Conservation (phyloP, 164 flowering plant species). For the Chimonanthus praecox region DNA sequence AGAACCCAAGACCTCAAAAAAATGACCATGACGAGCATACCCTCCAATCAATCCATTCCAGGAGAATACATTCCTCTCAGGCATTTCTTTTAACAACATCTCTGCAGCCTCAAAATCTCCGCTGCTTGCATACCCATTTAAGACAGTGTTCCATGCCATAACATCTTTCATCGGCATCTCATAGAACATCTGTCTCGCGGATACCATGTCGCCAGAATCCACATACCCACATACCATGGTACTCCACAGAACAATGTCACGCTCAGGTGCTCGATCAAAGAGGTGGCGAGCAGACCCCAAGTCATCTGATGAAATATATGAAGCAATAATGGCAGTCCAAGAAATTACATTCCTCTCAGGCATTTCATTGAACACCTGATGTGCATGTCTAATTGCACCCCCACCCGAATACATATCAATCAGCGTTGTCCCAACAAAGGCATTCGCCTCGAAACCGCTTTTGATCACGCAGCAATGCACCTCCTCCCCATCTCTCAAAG, state of each 20-base stretch:
- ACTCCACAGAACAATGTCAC: constrained; percentile 65
- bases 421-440: constrained; percentile 51
- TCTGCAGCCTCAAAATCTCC: constrained; percentile 36
- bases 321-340: constrained; percentile 61
- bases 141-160: constrained; percentile 59
- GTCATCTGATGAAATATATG: constrained; percentile 33
- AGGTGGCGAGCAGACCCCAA: constrained; percentile 41
- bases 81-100: constrained; percentile 52
- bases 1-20: constrained; percentile 36
- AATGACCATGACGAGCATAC: constrained; percentile 38
- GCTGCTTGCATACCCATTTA: constrained; percentile 46
- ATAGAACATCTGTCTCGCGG: constrained; percentile 45
- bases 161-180: constrained; percentile 45
- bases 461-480: constrained; percentile 47
- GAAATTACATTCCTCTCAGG: constrained; percentile 50
- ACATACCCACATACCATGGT: constrained; percentile 59
- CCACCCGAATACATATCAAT: constrained; percentile 52
- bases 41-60: constrained; percentile 73
- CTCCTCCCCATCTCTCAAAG: constrained; percentile 38
- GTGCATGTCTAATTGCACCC: constrained; percentile 33
- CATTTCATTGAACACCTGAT: constrained; percentile 53
- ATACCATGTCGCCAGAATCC: constrained; percentile 36
- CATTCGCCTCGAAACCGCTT: constrained; percentile 41
- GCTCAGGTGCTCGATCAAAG: constrained; percentile 51
- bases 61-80: constrained; percentile 52